Percentiles rank a stretch among this genome's conserved stretches.
Conservation (phyloP, 768 basidiomycete species). For the Trametes cubensis region DNA sequence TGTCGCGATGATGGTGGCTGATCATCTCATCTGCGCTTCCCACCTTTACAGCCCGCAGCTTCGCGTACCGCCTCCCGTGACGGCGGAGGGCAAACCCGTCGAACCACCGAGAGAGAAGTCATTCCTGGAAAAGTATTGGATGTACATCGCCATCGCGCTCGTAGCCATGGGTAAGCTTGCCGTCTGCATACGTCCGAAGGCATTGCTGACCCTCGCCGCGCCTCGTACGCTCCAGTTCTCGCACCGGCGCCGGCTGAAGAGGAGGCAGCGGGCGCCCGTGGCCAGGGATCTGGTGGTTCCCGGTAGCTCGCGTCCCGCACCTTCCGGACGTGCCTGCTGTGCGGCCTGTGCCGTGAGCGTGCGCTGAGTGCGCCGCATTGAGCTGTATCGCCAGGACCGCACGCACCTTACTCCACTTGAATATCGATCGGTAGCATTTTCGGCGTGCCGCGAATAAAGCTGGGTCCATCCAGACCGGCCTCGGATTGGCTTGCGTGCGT, state of each 20-base stretch:
- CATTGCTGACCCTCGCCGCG: neutral
- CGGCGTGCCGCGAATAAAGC: constrained; percentile 11
- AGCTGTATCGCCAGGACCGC: neutral
- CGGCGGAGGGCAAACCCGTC: constrained; percentile 65
- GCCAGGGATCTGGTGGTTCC: constrained; percentile 16
- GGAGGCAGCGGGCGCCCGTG: constrained; percentile 18
- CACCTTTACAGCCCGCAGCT: constrained; percentile 59
- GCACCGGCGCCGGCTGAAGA: constrained; percentile 23
- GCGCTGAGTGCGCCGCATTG: neutral
- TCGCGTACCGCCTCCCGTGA: constrained; percentile 66
- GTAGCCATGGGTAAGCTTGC: constrained; percentile 54
- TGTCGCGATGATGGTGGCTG: constrained; percentile 14
- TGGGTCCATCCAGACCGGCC: constrained; percentile 15
- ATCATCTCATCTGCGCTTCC: constrained; percentile 7
- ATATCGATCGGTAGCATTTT: constrained; percentile 12
- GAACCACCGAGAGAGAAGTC: constrained; percentile 67
- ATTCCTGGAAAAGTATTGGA: constrained; percentile 90
- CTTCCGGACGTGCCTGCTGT: neutral
- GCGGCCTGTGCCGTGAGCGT: neutral
- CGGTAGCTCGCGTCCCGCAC: constrained; percentile 8
- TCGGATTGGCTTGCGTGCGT: constrained; percentile 6
- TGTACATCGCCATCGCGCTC: constrained; percentile 68
- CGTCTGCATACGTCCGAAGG: neutral
- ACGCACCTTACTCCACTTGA: neutral
- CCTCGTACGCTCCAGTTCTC: constrained; percentile 4